phyloP scores from a whole-genome alignment of 352 stramenopile species.

The Phytopythium delawarense region DNA sequence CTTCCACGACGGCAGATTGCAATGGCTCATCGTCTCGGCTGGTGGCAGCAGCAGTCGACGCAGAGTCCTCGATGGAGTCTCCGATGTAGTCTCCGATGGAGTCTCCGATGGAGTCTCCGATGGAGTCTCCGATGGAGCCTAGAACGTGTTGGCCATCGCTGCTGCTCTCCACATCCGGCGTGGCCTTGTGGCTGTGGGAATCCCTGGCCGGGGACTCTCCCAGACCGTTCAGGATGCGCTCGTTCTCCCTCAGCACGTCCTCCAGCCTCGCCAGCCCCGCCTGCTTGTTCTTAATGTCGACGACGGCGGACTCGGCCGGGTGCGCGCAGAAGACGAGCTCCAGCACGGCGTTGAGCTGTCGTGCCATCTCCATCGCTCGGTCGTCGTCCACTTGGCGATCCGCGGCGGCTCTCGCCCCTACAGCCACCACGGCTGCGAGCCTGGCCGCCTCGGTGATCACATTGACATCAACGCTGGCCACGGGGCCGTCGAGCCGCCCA shows the following conservation, averaged over 20 bases:
- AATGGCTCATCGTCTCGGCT: not conserved
- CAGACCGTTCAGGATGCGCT: constrained; percentile 29
- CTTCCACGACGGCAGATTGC: not conserved
- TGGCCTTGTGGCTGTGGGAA: not conserved
- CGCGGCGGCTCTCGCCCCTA: not conserved
- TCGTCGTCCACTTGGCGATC: constrained; percentile 22
- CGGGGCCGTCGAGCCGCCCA: not conserved
- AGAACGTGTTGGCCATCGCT: not conserved
- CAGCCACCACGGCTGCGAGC: not conserved
- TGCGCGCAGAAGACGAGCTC: constrained; percentile 55
- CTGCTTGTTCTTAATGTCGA: constrained; percentile 29
- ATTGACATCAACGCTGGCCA: not conserved
- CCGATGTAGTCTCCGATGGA: no score
- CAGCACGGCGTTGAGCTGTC: constrained; percentile 59
- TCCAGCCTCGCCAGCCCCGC: constrained; percentile 36
- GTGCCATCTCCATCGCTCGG: constrained; percentile 46
- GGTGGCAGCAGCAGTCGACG: not conserved
- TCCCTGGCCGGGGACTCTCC: not conserved
- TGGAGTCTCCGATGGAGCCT: no score
- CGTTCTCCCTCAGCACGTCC: constrained; percentile 58
- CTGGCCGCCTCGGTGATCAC: constrained; percentile 30
- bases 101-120: not conserved
- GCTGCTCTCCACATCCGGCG: not conserved
- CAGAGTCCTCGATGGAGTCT: not conserved
- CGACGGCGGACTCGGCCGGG: constrained; percentile 16